Percentiles rank a stretch among this genome's conserved stretches.
Evolutionary conservation across 2,329 filamentous ascomycete species (phyloP).

Genomic region (Dothiorella sarmentorum): DNA sequence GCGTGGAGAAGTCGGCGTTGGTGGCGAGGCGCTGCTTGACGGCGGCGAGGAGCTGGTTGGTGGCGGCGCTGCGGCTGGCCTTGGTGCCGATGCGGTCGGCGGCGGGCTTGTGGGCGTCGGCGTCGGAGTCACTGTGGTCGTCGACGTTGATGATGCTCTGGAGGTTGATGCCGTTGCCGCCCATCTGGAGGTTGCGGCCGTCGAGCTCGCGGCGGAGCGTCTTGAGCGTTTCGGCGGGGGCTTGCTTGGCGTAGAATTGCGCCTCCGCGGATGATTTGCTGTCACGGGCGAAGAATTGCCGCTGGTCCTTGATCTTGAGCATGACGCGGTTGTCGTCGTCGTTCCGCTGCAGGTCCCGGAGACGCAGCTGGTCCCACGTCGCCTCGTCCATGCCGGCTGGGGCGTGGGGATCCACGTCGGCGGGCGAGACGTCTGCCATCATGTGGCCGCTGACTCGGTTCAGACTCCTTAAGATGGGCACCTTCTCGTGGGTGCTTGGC

Average conservation of each 20-base stretch:
- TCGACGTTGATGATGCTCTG: constrained; percentile 64
- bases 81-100: constrained; percentile 65
- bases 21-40: constrained; percentile 61
- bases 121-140: constrained; percentile 59
- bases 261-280: constrained; percentile 47
- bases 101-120: constrained; percentile 54
- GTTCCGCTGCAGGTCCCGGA: constrained; percentile 76
- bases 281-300: constrained; percentile 67
- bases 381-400: constrained; percentile 68
- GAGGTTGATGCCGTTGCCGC: constrained; percentile 47
- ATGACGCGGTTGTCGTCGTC: constrained; percentile 72
- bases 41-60: constrained; percentile 63
- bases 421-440: constrained; percentile 79
- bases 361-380: constrained; percentile 68
- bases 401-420: constrained; percentile 65
- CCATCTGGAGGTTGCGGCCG: constrained; percentile 33
- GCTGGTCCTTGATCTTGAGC: constrained; percentile 85
- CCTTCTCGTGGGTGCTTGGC: constrained; percentile 67
- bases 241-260: constrained; percentile 63
- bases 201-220: constrained; percentile 62
- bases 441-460: constrained; percentile 93
- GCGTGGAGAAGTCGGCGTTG: constrained; percentile 40
- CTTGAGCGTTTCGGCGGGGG: constrained; percentile 65
- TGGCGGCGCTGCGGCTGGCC: constrained; percentile 60
- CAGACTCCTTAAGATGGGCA: constrained; percentile 82